Evolutionary conservation across 495 filamentous ascomycete genomes (phyloP).

Genomic region (Cryomyces minteri): DNA sequence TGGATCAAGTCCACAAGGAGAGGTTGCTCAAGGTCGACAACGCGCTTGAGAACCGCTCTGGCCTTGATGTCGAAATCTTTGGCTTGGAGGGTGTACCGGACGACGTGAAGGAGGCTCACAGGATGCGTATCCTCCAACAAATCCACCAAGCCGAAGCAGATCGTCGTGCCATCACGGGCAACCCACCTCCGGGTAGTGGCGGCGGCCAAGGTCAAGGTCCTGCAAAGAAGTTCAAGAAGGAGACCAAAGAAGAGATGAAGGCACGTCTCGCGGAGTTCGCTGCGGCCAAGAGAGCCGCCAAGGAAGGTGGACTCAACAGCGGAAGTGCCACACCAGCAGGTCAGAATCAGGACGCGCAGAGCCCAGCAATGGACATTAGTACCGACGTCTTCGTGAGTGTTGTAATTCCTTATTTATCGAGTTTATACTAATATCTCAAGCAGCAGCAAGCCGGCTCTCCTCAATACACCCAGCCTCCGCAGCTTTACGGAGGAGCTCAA

Average conservation of each 20-base stretch:
- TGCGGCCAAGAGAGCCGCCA: slow-evolving; percentile 43
- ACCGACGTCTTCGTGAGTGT: slow-evolving; percentile 29
- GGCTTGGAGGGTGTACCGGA: slow-evolving; percentile 85
- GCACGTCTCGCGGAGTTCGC: slow-evolving; percentile 67
- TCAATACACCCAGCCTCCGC: neutral
- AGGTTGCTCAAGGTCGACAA: slow-evolving; percentile 71
- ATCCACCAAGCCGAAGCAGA: slow-evolving; percentile 76
- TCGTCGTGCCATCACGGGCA: slow-evolving; percentile 64
- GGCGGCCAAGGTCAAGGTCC: neutral
- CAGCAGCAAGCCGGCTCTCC: neutral
- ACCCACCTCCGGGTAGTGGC: slow-evolving; percentile 38
- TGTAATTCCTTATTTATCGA: neutral
- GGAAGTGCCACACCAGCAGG: slow-evolving; percentile 16
- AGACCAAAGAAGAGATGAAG: slow-evolving; percentile 53
- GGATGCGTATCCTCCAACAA: slow-evolving; percentile 63
- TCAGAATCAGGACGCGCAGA: slow-evolving; percentile 25
- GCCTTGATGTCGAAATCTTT: slow-evolving; percentile 86
- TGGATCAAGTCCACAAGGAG: slow-evolving; percentile 98
- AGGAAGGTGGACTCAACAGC: slow-evolving; percentile 21
- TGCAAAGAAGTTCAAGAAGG: neutral
- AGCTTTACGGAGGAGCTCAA: neutral
- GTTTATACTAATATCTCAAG: neutral
- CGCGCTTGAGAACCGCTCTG: slow-evolving; percentile 65
- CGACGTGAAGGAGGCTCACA: slow-evolving; percentile 62
- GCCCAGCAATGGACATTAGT: neutral